Evolutionary conservation across 148 eudicot species (phyloP).

Genomic region (Diospyros kaki): DNA sequence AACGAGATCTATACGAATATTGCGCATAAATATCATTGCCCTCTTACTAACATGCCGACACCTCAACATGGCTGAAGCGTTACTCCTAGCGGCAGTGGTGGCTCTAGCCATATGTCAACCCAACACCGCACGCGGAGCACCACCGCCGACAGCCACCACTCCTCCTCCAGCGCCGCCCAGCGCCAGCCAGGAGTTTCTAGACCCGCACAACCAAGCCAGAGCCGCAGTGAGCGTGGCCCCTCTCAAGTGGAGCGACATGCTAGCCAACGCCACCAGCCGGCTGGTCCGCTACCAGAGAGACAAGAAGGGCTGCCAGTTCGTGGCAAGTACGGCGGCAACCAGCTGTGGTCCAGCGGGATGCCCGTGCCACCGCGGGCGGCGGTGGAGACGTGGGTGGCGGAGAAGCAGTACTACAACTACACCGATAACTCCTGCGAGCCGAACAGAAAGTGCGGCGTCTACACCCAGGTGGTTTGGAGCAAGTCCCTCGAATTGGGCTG

Average conservation of each 20-base stretch:
- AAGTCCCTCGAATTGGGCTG: conserved; percentile 65
- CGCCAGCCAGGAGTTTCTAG: conserved; percentile 45
- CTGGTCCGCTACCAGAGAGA: conserved; percentile 49
- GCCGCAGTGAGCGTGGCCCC: conserved; percentile 52
- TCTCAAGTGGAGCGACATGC: conserved; percentile 44
- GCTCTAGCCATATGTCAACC: conserved; percentile 7
- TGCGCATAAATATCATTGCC: background rate
- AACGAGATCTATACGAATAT: background rate
- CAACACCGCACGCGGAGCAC: background rate
- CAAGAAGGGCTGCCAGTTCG: conserved; percentile 48
- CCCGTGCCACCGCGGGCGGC: conserved; percentile 40
- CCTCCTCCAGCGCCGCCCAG: conserved; percentile 12
- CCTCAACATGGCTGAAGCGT: background rate
- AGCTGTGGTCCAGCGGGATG: conserved; percentile 42
- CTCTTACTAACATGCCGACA: background rate
- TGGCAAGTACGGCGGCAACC: conserved; percentile 66
- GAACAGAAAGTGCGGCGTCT: conserved; percentile 56
- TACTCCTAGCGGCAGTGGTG: background rate
- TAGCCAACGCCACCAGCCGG: conserved; percentile 47
- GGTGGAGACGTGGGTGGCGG: conserved; percentile 63
- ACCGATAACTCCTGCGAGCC: conserved; percentile 38
- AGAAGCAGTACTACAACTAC: conserved; percentile 52
- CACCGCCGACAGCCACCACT: conserved; percentile 12
- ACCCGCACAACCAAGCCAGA: conserved; percentile 64
- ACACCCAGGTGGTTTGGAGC: conserved; percentile 85